Evolutionary conservation across 164 flowering plant genomes (phyloP), one percentile per base, ranked within the genome.

Genomic region (Euptelea pleiosperma): DNA sequence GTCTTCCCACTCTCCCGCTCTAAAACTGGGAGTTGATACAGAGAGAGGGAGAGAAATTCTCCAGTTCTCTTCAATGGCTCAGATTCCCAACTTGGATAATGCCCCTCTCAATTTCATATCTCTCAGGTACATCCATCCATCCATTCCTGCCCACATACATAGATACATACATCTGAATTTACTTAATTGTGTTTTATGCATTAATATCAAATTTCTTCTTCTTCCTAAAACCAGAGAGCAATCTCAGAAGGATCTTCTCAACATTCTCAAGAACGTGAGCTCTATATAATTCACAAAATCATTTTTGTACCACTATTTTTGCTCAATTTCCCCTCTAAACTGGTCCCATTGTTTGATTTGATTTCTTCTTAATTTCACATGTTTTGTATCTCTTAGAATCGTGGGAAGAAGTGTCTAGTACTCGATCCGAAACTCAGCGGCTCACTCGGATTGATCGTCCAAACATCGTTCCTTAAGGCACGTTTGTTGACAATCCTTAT

Each of bases 391-490:
- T 16, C 10, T 25, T 40, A 93, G 97, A 75, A 85, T 73, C 90
- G 97, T 44, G 99, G 92, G 40, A 85, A 73, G 68, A 90, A 93
- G 68, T 90, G 96, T 65, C 69, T 93, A 63, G 82, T 88, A 16
- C 66, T 93, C 40, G 99, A 93, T 73, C 97, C 83, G 1, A 88
- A 85, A 74, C 91, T 93, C n/a, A 73, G 97, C 35, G 99, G 91
- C 2, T 78, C 99, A 6, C 79, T 93, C n/a, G 79, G 89, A 8
- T 61, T 83, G 66, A 75, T 88, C 67, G 60, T 88, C 40, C 93
- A 80, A 65, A 82, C 90, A 8, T 79, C 96, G 18, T 51, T 80
- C 18, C 91, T 92, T 2, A 89, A 84, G 91, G 98, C 54, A 68
- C 21, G 59, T 43, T 50, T n/a, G n/a, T n/a, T n/a, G n/a, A n/a